A percentile compares a stretch with the other conserved stretches of the same genome.
Evolutionary conservation across 176 grass and related monocot genomes (phyloP).

Genomic region (Juncus effusus): DNA sequence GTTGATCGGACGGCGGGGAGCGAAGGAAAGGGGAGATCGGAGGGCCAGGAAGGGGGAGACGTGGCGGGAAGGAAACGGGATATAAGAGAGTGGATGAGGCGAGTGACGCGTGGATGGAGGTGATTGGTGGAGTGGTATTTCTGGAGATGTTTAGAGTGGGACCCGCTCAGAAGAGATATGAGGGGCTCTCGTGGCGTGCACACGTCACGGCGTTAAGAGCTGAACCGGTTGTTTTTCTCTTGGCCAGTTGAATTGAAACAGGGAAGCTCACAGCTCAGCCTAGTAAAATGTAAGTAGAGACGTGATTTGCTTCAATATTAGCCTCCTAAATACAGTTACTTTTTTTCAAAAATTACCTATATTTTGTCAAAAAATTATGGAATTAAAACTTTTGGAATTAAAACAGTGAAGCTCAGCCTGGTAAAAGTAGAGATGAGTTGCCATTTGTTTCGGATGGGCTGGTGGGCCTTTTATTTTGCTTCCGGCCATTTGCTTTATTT

Average conservation of each 20-base stretch:
- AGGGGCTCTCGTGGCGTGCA: not conserved
- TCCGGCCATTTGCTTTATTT: too few relatives aligned
- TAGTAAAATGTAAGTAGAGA: too few relatives aligned
- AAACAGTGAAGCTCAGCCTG: too few relatives aligned
- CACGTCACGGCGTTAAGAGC: not conserved
- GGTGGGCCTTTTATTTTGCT: too few relatives aligned
- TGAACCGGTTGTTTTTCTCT: not conserved
- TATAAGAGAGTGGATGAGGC: conserved; percentile 53
- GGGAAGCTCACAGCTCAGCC: too few relatives aligned
- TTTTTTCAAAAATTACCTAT: too few relatives aligned
- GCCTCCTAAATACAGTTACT: too few relatives aligned
- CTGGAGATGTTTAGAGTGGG: conserved; percentile 11
- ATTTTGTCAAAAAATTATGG: too few relatives aligned
- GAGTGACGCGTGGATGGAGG: conserved; percentile 44
- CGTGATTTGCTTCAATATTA: too few relatives aligned
- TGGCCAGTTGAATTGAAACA: not conserved
- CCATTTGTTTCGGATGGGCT: too few relatives aligned
- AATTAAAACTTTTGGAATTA: too few relatives aligned
- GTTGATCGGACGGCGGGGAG: conserved; percentile 24
- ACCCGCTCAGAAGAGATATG: not conserved
- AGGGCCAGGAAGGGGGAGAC: not conserved
- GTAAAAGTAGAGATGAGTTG: too few relatives aligned
- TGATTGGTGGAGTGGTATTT: conserved; percentile 57
- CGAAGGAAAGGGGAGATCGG: not conserved
- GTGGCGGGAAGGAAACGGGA: conserved; percentile 28